Evolutionary conservation across 2,329 filamentous ascomycete genomes (phyloP), one percentile per base, ranked within the genome.

Genomic region (Bisporella sp.): DNA sequence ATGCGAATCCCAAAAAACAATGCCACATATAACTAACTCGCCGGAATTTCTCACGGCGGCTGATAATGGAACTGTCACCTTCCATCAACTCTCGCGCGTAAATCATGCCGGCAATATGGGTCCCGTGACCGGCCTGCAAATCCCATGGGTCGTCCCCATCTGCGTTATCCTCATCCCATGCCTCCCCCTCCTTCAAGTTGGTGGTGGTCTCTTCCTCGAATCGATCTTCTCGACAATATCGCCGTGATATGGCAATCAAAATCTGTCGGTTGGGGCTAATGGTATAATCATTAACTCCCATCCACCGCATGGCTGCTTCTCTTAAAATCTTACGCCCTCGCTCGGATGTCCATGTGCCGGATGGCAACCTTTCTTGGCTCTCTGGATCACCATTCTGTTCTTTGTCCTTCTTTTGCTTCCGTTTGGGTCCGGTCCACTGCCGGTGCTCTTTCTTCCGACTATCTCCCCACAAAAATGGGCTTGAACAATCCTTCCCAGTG

Each of bases 1-100:
- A n/a, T n/a, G n/a, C n/a, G n/a, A n/a, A n/a, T n/a, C n/a, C n/a
- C n/a, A n/a, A n/a, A n/a, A n/a, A n/a, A n/a, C n/a, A n/a, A n/a
- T n/a, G n/a, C n/a, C n/a, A n/a, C n/a, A n/a, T n/a, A n/a, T n/a
- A n/a, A n/a, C n/a, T n/a, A n/a, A 50, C 28, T 5, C 43, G 32
- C 12, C 47, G 51, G 44, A 49, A 53, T 40, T 53, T 53, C 44
- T 50, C 44, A 13, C 41, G 44, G n/a, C 45, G 33, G 40, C 45
- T 45, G 31, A 51, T 51, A 41, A 51, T 48, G n/a, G 37, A 47
- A 50, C 50, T 49, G 39, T 53, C 44, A 39, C 51, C 47, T 47
- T 53, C 47, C 33, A 53, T 53, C 31, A 53, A 53, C 48, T 53
- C 51, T 30, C 41, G 31, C 32, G 45, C 48, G 40, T 53, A 50